Evolutionary conservation across 176 grass and related monocot genomes (phyloP), one percentile per base, ranked within the genome.

Genomic region (Pharus latifolius): DNA sequence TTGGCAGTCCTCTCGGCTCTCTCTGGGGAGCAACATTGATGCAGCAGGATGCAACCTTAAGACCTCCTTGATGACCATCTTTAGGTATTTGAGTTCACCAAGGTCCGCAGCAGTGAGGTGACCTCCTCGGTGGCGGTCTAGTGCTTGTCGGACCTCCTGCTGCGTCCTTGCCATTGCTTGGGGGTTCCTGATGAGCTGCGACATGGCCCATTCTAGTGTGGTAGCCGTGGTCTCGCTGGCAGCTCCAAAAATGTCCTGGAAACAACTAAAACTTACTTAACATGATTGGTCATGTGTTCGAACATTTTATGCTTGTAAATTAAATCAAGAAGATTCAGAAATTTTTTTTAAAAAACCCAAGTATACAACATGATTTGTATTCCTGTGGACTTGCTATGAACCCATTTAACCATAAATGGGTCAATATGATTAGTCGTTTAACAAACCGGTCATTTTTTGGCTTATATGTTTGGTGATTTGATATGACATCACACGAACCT

Each of bases 51-150:
- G 80, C 7, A 83, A 8, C 47, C 85, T 71, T 7, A 80, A 31
- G 1, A 22, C 64, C 16, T 88, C 85, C 45, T 76, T 88, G 43
- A 79, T 70, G 6, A 73, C 74, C 27, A 72, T 72, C 29, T 49
- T 71, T 1, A 87, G 32, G 74, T 83, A 83, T 6, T 0, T 5
- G 2, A 63, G 20, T 8, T 52, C 16, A 5, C 16, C 33, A 0
- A 64, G 17, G 29, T 65, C 75, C 3, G 43, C 17, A 3, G 32
- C 27, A 1, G 42, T 60, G 2, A 65, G 2, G 0, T 8, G 40
- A 6, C 4, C 1, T 19, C 7, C 28, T 31, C 38, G 64, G 0
- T 19, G 79, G 2, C 33, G n/a, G n/a, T n/a, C 73, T 4, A 60
- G n/a, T 4, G 5, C 32, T 31, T 71, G 22, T 22, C 46, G 29